Evolutionary conservation across 1,284 basidiomycete species (phyloP).

Genomic region (Taiwanofungus camphoratus): DNA sequence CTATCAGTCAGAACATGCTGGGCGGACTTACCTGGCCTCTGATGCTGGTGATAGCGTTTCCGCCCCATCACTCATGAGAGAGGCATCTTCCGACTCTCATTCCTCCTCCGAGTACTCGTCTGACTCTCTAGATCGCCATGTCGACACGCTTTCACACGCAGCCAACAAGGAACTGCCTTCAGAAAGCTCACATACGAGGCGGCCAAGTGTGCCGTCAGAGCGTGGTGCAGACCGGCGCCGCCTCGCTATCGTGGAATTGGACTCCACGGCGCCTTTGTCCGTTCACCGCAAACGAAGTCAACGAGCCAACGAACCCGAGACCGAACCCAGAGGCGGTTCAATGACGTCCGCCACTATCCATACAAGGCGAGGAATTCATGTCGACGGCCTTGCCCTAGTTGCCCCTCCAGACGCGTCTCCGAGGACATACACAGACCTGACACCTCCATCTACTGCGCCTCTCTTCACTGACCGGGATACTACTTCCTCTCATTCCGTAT

Average conservation of each 20-base stretch:
- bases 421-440: conserved; percentile 42
- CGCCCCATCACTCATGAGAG: conserved; percentile 8
- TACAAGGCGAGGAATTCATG: conserved; percentile 39
- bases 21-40: conserved; percentile 20
- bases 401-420: conserved; percentile 63
- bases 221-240: conserved; percentile 59
- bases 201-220: conserved; percentile 48
- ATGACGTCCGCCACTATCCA: conserved; percentile 28
- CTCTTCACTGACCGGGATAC: conserved; percentile 19
- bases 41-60: conserved; percentile 11
- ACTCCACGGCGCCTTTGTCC: conserved; percentile 21
- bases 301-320: conserved; percentile 7
- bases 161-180: conserved; percentile 16
- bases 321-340: conserved; percentile 4
- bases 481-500: conserved; percentile 9
- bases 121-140: conserved; percentile 17
- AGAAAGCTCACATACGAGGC: conserved; percentile 27
- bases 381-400: conserved; percentile 55
- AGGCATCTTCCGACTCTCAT: conserved; percentile 15
- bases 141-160: conserved; percentile 3
- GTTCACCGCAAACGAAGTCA: conserved; percentile 21
- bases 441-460: conserved; percentile 47
- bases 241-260: conserved; percentile 61
- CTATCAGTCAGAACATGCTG: conserved; percentile 30
- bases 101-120: conserved; percentile 46